Base-by-base conservation (phyloP, 2,329 filamentous ascomycete genomes). In the Aspergillus ustus region DNA sequence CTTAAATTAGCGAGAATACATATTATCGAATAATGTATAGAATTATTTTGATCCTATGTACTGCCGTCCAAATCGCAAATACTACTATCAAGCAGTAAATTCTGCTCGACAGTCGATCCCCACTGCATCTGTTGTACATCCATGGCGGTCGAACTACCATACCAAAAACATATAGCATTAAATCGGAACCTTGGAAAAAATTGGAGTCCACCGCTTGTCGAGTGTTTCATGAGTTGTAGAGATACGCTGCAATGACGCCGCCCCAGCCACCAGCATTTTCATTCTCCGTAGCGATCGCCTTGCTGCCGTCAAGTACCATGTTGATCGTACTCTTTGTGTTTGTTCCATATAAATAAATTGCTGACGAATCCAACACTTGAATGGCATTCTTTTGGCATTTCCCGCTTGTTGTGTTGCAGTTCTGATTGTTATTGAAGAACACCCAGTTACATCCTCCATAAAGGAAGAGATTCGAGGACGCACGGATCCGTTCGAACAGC, bases 391-490 rank as follows among this genome's bases (percentile, higher is more conserved):
- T 67, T 68, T 80, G 77, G 60, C 78, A 79, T 37, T 72, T 69
- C 9, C 76, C 75, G 34, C 71, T 66, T 40, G 70, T 68, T 4
- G 75, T 72, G 44, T 72, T 66, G 46, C 73, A 74, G 2, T 69
- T 64, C 2, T 65, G 60, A 34, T 73, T 64, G 63, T 74, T 66
- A 68, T 77, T 76, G 65, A 78, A 79, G 62, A 80, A 80, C 4
- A 69, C 70, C 77, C 77, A 80, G 60, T 74, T 72, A 19, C 75
- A 75, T 1, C 70, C 72, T 7, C 76, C 76, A 56, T 79, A 80
- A n/a, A 80, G 57, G 52, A 74, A 73, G 1, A 80, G 54, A 19
- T 75, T 67, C 0, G 71, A 73, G 1, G 72, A 72, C 3, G 64
- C 61, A 7, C 67, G 66, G 58, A 76, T 72, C 2, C 63, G 63